Evolutionary conservation across 306 rosid genomes (phyloP).

Genomic region (Trifolium fragiferum): DNA sequence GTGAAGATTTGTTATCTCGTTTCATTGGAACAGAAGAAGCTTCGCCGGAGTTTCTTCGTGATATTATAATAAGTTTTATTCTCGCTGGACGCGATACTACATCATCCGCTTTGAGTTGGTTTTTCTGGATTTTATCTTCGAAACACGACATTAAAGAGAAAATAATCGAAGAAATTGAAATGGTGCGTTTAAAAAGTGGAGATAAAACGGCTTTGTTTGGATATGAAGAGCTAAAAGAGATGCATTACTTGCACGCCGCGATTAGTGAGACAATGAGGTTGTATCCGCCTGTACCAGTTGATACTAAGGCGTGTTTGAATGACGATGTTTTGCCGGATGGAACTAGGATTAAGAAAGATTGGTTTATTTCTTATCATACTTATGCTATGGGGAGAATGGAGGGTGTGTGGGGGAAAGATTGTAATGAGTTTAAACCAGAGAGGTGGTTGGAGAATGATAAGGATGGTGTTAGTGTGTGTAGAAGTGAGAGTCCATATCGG

Average conservation of each 20-base stretch:
- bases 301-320: neutral
- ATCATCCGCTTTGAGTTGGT: slow-evolving; percentile 17
- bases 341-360: neutral
- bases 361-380: slow-evolving; percentile 11
- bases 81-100: slow-evolving; percentile 6
- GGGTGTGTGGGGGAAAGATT: slow-evolving; percentile 10
- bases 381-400: slow-evolving; percentile 17
- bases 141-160: neutral
- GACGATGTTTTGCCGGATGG: slow-evolving; percentile 6
- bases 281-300: neutral
- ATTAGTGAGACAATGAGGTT: neutral
- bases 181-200: neutral
- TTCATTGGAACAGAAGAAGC: slow-evolving; percentile 11
- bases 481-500: slow-evolving; percentile 11
- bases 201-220: neutral
- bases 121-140: neutral
- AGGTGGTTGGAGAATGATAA: neutral
- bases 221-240: slow-evolving; percentile 1
- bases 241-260: neutral
- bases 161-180: neutral
- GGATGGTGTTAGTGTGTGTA: neutral
- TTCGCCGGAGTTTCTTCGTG: slow-evolving; percentile 1
- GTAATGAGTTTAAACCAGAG: neutral
- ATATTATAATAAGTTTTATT: slow-evolving; percentile 7
- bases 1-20: slow-evolving; percentile 2